Percentiles rank a stretch among this genome's conserved stretches.
phyloP scores from a whole-genome alignment of 495 filamentous ascomycete genomes.

The Corynascus novoguineensis region DNA sequence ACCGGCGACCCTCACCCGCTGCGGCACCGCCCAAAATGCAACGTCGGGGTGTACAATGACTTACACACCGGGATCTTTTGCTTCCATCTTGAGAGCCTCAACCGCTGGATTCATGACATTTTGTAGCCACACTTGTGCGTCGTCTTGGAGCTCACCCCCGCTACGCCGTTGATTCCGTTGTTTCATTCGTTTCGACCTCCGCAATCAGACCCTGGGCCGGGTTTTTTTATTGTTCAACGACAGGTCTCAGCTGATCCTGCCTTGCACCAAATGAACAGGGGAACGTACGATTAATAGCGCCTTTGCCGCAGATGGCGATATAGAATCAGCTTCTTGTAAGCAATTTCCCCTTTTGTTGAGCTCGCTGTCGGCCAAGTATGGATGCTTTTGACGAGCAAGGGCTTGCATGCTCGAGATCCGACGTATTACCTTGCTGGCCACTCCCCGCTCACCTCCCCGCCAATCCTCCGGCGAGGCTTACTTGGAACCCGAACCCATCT shows the following conservation, averaged over 20 bases:
- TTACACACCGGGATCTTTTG: slow-evolving; percentile 1
- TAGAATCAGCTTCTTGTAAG: no score
- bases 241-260: no score
- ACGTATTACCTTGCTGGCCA: no score
- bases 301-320: no score
- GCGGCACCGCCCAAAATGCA: background rate
- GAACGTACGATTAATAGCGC: no score
- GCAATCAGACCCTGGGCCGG: background rate
- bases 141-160: background rate
- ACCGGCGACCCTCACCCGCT: background rate
- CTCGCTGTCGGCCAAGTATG: background rate
- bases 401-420: background rate
- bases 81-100: background rate
- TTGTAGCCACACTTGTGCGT: background rate
- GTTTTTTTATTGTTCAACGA: background rate
- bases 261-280: no score
- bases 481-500: background rate
- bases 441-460: no score
- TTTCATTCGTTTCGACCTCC: background rate
- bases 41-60: background rate
- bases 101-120: background rate
- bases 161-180: background rate
- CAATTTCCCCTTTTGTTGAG: background rate
- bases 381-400: background rate
- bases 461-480: no score